Conservation (phyloP, 2,329 filamentous ascomycete genomes). For the Claviceps quebecensis region DNA sequence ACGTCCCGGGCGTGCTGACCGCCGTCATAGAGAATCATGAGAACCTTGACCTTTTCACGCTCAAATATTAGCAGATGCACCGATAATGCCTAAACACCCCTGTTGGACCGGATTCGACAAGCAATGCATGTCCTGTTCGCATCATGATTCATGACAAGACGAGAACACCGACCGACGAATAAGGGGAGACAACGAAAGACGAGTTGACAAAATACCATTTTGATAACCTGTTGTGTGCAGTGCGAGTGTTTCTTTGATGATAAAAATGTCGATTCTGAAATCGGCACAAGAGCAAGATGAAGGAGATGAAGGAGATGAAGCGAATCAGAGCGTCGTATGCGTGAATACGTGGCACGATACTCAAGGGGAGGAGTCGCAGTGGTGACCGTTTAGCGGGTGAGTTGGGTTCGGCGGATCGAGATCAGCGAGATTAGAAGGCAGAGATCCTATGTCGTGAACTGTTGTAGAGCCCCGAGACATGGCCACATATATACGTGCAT, state of each 20-base stretch:
- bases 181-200: slow-evolving; percentile 13
- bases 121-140: background rate
- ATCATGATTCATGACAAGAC: slow-evolving; percentile 10
- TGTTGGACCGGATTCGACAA: slow-evolving; percentile 22
- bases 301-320: background rate
- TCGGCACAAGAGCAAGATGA: background rate
- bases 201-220: slow-evolving; percentile 20
- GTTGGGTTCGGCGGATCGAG: background rate
- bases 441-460: background rate
- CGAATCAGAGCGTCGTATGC: background rate
- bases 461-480: background rate
- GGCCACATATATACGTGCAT: background rate
- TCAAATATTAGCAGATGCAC: slow-evolving; percentile 39
- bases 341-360: background rate
- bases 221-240: background rate
- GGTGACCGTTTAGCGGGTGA: background rate
- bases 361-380: background rate
- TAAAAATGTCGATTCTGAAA: background rate
- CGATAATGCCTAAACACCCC: slow-evolving; percentile 20
- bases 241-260: background rate
- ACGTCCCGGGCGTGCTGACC: slow-evolving; percentile 78
- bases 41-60: slow-evolving; percentile 70
- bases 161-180: slow-evolving; percentile 14
- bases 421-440: background rate
- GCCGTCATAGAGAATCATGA: slow-evolving; percentile 88